Evolutionary conservation across 2,329 filamentous ascomycete species (phyloP).

Genomic region (Fusarium tuaranense): DNA sequence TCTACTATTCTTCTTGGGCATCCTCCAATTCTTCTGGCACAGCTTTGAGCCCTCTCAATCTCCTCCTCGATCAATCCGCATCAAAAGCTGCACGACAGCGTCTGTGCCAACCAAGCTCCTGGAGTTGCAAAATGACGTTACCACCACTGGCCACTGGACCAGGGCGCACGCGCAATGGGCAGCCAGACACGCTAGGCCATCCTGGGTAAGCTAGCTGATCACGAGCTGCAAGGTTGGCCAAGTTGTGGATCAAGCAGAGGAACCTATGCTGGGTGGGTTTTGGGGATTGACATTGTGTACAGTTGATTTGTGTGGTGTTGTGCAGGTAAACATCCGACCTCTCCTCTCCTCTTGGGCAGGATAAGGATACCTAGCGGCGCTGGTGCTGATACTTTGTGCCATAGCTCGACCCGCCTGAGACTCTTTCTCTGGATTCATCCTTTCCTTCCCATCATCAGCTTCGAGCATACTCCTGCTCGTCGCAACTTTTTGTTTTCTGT

Average conservation of each 20-base stretch:
- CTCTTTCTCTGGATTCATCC: background rate
- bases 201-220: conserved; percentile 34
- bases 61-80: conserved; percentile 20
- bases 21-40: background rate
- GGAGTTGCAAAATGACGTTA: conserved; percentile 41
- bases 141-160: conserved; percentile 24
- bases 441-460: conserved; percentile 5
- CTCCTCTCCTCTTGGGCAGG: conserved; percentile 1
- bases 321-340: conserved; percentile 14
- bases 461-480: conserved; percentile 8
- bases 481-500: background rate
- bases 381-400: conserved; percentile 14
- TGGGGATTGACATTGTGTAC: conserved; percentile 11
- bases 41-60: background rate
- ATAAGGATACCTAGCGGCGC: conserved; percentile 1
- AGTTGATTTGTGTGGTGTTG: conserved; percentile 16
- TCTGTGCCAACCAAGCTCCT: conserved; percentile 32
- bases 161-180: conserved; percentile 37
- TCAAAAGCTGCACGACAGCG: conserved; percentile 23
- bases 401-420: conserved; percentile 1
- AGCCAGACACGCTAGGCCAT: conserved; percentile 36
- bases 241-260: conserved; percentile 32
- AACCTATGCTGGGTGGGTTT: conserved; percentile 16
- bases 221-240: conserved; percentile 39
- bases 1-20: background rate